These are phyloP conservation scores for Pichia heedii DNA, from an alignment of 805 yeast species.

Conservation along the genomic window DNA sequence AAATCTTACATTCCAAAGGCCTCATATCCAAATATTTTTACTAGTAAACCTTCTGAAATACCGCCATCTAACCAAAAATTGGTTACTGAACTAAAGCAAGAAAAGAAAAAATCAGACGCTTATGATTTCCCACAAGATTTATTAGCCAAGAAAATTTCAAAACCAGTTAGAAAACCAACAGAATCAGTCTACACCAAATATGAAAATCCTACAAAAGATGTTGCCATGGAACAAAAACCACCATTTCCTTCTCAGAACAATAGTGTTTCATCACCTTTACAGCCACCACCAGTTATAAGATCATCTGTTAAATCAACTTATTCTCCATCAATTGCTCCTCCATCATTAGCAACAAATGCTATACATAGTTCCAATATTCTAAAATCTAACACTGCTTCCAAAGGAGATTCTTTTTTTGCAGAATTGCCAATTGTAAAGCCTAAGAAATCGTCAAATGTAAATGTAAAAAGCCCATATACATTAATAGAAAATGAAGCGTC, in stretches of 20 bases:
- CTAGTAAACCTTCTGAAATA: background rate
- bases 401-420: conserved; percentile 34
- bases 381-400: conserved; percentile 1
- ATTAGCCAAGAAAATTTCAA: conserved; percentile 31
- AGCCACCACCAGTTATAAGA: conserved; percentile 18
- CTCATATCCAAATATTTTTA: background rate
- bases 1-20: background rate
- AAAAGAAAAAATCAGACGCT: conserved; percentile 61
- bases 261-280: background rate
- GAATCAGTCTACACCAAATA: conserved; percentile 22
- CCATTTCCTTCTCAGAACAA: too few species aligned
- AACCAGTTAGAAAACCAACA: conserved; percentile 31
- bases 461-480: background rate
- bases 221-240: background rate
- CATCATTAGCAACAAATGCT: background rate
- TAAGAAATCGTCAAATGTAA: background rate
- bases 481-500: conserved; percentile 6
- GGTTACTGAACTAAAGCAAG: conserved; percentile 29
- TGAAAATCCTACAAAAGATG: conserved; percentile 11
- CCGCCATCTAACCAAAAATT: background rate
- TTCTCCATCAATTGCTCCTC: too few species aligned
- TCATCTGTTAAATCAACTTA: too few species aligned
- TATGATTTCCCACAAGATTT: conserved; percentile 63
- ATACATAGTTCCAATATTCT: background rate
- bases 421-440: conserved; percentile 38